Conservation (phyloP, 495 filamentous ascomycete genomes). For the Parathielavia hyrcaniae region DNA sequence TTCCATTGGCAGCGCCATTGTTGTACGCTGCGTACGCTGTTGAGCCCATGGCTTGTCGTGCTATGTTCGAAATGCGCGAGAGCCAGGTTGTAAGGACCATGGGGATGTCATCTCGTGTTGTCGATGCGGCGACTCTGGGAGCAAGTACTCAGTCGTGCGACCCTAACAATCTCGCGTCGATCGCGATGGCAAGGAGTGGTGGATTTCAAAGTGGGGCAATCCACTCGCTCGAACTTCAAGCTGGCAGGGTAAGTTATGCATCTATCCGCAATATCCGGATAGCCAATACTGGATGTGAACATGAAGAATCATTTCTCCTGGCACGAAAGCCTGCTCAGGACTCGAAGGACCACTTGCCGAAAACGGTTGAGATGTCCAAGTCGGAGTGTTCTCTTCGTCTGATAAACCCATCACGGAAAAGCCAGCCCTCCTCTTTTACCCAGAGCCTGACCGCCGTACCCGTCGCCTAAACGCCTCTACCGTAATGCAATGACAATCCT, state of each 20-base stretch:
- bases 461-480: constrained; percentile 9
- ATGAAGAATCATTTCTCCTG: too few relatives aligned
- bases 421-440: background rate
- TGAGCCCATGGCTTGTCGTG: constrained; percentile 26
- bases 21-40: constrained; percentile 25
- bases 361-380: too few relatives aligned
- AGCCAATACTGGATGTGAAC: too few relatives aligned
- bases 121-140: background rate
- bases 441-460: constrained; percentile 6
- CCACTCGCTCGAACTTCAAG: background rate
- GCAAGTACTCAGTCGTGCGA: background rate
- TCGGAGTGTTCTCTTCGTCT: too few relatives aligned
- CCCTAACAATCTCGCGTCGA: constrained; percentile 21
- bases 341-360: too few relatives aligned
- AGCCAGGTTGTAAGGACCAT: constrained; percentile 22
- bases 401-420: background rate
- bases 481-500: background rate
- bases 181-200: constrained; percentile 6
- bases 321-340: too few relatives aligned
- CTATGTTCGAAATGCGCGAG: constrained; percentile 15
- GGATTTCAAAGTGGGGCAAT: constrained; percentile 10
- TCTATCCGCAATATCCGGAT: background rate
- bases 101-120: constrained; percentile 11
- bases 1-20: constrained; percentile 24
- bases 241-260: background rate